Conservation (phyloP, 305 asterid species). For the Fraxinus floribunda region DNA sequence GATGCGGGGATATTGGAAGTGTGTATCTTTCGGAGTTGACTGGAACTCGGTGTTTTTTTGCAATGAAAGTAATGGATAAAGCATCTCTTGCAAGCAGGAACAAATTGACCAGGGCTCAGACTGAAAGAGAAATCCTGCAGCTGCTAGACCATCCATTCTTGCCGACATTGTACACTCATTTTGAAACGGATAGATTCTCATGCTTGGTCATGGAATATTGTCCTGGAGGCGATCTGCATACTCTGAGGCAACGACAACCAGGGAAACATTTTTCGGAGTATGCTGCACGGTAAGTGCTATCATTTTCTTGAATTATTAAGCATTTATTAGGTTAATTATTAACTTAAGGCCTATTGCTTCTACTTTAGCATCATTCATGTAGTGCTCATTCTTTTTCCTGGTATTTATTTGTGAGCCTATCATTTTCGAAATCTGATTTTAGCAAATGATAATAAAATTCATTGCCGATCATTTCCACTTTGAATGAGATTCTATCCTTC, state of each 20-base stretch:
- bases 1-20: conserved; percentile 95
- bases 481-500: background rate
- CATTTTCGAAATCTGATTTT: background rate
- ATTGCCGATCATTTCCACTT: background rate
- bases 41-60: conserved; percentile 75
- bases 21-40: conserved; percentile 92
- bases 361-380: background rate
- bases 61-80: conserved; percentile 98
- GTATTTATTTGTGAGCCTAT: background rate
- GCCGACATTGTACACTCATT: conserved; percentile 96
- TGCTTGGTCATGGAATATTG: conserved; percentile 98
- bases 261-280: conserved; percentile 96
- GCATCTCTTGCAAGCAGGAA: conserved; percentile 92
- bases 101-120: conserved; percentile 84
- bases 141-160: conserved; percentile 94
- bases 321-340: background rate
- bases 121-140: conserved; percentile 93
- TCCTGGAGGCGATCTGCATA: conserved; percentile 97
- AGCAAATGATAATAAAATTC: background rate
- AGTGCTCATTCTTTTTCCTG: background rate
- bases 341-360: background rate
- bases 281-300: conserved; percentile 71
- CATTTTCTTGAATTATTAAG: background rate
- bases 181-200: conserved; percentile 85
- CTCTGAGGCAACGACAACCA: conserved; percentile 83